Percentiles rank a stretch among this genome's conserved stretches.
phyloP scores from a whole-genome alignment of 2,329 filamentous ascomycete genomes.

The Xylogone sp. region DNA sequence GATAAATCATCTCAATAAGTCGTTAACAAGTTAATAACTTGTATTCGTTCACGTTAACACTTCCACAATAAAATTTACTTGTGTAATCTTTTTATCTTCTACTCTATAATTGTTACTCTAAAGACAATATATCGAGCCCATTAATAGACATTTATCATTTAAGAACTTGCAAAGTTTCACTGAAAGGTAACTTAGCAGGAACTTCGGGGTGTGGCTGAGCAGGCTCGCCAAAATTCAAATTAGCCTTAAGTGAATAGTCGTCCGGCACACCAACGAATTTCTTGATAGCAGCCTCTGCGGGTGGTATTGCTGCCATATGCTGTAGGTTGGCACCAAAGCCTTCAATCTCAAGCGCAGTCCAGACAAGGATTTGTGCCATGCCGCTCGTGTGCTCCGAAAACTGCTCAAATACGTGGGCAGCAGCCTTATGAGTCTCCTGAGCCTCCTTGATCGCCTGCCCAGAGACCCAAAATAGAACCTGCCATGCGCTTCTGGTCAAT shows the following conservation, averaged over 20 bases:
- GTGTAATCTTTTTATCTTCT: too few species aligned
- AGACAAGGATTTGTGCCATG: conserved; percentile 78
- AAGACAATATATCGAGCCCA: too few species aligned
- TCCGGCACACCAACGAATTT: conserved; percentile 62
- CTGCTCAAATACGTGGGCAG: not conserved
- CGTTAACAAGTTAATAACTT: too few species aligned
- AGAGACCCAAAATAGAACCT: conserved; percentile 65
- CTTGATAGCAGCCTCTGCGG: conserved; percentile 51
- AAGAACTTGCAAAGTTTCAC: not conserved
- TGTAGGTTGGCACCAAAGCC: conserved; percentile 84
- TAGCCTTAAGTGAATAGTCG: conserved; percentile 72
- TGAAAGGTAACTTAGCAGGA: not conserved
- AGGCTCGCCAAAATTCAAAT: conserved; percentile 72
- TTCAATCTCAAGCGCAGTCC: conserved; percentile 77
- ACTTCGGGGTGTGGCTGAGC: not conserved
- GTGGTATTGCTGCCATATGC: conserved; percentile 76
- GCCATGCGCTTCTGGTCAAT: not conserved
- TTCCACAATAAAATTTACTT: too few species aligned
- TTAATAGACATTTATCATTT: too few species aligned
- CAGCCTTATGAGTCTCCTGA: conserved; percentile 7
- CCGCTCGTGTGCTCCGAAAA: conserved; percentile 37
- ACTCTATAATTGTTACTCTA: too few species aligned
- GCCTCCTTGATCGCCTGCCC: conserved; percentile 60
- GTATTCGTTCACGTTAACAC: too few species aligned
- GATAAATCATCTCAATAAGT: too few species aligned